phyloP scores from a whole-genome alignment of 352 stramenopile genomes.

The Phytophthora fragariaefolia region DNA sequence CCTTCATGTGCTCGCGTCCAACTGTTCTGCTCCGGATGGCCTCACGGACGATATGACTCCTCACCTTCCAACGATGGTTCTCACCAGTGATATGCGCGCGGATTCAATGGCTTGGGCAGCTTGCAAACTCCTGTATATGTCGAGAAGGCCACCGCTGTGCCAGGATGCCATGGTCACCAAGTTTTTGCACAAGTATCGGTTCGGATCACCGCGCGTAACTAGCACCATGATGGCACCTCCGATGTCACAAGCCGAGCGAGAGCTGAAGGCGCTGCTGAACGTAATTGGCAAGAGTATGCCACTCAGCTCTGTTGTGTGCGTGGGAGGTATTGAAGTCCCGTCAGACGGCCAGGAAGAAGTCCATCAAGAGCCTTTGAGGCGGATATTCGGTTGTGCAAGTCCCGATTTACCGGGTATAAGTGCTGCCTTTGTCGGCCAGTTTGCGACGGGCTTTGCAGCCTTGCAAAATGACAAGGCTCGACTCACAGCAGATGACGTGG shows the following conservation, averaged over 20 bases:
- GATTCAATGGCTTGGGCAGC: conserved; percentile 61
- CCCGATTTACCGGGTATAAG: conserved; percentile 31
- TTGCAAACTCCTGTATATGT: conserved; percentile 49
- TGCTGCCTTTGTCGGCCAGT: conserved; percentile 45
- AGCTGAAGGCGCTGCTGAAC: conserved; percentile 44
- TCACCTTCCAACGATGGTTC: conserved; percentile 31
- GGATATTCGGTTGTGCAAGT: conserved; percentile 53
- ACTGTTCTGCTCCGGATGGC: conserved; percentile 33
- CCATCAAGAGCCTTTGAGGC: conserved; percentile 12
- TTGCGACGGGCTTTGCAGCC: conserved; percentile 37
- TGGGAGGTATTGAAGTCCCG: conserved; percentile 47
- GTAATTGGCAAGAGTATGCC: conserved; percentile 51
- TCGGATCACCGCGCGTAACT: conserved; percentile 33
- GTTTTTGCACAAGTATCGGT: conserved; percentile 47
- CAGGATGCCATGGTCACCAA: conserved; percentile 46
- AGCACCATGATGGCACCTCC: conserved; percentile 36
- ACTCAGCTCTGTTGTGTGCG: conserved; percentile 42
- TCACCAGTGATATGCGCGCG: conserved; percentile 46
- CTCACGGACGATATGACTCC: conserved; percentile 21
- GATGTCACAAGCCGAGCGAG: conserved; percentile 42
- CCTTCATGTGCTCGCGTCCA: conserved; percentile 36
- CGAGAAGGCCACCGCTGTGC: conserved; percentile 48
- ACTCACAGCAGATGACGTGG: conserved; percentile 51
- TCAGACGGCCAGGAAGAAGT: conserved; percentile 8
- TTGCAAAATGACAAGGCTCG: conserved; percentile 51